Percentiles rank a stretch among this genome's conserved stretches.
These are phyloP conservation scores for Dactylellina cionopaga DNA, from an alignment of 2,329 filamentous ascomycete species.

Conservation along the genomic window DNA sequence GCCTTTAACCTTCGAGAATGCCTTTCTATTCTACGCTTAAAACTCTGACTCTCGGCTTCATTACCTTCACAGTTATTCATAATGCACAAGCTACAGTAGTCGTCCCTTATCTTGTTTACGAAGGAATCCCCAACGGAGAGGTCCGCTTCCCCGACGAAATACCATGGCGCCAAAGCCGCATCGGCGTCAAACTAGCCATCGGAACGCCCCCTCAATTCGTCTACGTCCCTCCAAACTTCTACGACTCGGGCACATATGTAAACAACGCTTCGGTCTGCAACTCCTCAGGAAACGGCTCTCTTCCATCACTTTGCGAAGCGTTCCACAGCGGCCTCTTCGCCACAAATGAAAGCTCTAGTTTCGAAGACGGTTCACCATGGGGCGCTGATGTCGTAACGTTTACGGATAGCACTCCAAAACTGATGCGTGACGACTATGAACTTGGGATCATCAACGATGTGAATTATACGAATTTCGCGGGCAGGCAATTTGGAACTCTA, in stretches of 20 bases:
- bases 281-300: not conserved
- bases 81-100: conserved; percentile 9
- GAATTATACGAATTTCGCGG: not conserved
- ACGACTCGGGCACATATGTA: not conserved
- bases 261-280: not conserved
- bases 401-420: not conserved
- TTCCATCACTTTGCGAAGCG: not conserved
- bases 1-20: conserved; percentile 21
- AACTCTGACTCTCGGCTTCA: conserved; percentile 1
- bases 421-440: not conserved
- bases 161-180: not conserved
- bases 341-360: conserved; percentile 10
- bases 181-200: conserved; percentile 18
- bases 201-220: conserved; percentile 28
- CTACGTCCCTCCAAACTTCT: conserved; percentile 22
- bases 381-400: not conserved
- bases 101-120: conserved; percentile 2
- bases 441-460: not conserved
- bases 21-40: conserved; percentile 8
- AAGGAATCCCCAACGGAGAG: not conserved
- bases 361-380: not conserved
- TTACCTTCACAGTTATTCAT: not conserved
- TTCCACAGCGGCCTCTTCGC: not conserved
- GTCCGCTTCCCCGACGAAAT: conserved; percentile 17
- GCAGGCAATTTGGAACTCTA: not conserved